Evolutionary conservation across 176 grass and related monocot species (phyloP).

Genomic region (Thalia dealbata): DNA sequence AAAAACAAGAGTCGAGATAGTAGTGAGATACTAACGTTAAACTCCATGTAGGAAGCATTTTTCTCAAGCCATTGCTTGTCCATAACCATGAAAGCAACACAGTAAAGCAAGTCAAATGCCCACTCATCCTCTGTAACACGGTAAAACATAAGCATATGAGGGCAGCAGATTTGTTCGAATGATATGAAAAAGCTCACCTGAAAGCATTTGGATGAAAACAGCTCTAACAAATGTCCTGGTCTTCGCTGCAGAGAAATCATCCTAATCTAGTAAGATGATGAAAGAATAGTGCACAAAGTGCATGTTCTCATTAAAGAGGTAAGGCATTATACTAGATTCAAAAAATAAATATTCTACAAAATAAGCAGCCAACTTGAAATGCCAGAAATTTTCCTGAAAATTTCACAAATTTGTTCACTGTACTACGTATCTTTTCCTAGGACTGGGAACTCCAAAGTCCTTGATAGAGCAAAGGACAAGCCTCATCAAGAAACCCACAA

Average conservation of each 20-base stretch:
- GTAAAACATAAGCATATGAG: slow-evolving; percentile 15
- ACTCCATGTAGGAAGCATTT: slow-evolving; percentile 99
- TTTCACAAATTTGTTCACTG: too few species aligned
- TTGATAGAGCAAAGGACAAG: too few species aligned
- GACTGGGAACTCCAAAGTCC: too few species aligned
- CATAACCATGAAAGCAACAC: slow-evolving; percentile 79
- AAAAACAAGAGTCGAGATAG: background rate
- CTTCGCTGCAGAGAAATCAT: slow-evolving; percentile 47
- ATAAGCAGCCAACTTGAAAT: too few species aligned
- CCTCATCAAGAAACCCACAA: too few species aligned
- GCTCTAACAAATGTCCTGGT: slow-evolving; percentile 91
- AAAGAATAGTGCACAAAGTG: too few species aligned
- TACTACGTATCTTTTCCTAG: too few species aligned
- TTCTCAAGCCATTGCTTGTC: slow-evolving; percentile 95
- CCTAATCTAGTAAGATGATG: slow-evolving; percentile 4
- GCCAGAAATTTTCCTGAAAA: too few species aligned
- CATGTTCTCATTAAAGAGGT: too few species aligned
- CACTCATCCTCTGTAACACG: slow-evolving; percentile 74
- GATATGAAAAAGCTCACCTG: slow-evolving; percentile 36
- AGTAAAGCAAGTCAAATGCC: slow-evolving; percentile 97
- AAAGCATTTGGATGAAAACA: slow-evolving; percentile 96
- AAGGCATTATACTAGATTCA: too few species aligned
- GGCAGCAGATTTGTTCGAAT: background rate
- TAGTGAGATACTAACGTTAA: slow-evolving; percentile 49
- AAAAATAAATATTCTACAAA: too few species aligned